These are phyloP conservation scores for Neoboletus magnificus DNA, from an alignment of 768 basidiomycete species.

Conservation along the genomic window DNA sequence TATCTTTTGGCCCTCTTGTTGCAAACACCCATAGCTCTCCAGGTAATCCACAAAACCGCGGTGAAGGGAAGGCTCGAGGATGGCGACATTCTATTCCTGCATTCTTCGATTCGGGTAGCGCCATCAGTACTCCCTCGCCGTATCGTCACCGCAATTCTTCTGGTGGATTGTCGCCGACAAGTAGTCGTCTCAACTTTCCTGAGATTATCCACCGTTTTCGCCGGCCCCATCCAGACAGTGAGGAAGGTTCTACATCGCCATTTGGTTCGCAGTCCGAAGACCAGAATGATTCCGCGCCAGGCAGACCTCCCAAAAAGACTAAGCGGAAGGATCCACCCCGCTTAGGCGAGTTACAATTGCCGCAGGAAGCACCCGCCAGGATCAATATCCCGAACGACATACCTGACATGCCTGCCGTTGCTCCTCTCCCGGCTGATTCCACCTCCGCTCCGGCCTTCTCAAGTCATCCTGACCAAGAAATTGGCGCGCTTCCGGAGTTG, in stretches of 20 bases:
- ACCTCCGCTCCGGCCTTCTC: neutral
- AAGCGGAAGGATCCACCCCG: slow-evolving; percentile 24
- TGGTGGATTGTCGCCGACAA: slow-evolving; percentile 42
- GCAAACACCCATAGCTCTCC: slow-evolving; percentile 47
- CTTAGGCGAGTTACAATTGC: slow-evolving; percentile 20
- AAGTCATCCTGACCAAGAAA: slow-evolving; percentile 6
- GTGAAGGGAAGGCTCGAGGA: slow-evolving; percentile 32
- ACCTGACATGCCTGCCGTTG: slow-evolving; percentile 1
- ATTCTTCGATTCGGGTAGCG: slow-evolving; percentile 33
- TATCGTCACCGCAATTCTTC: slow-evolving; percentile 24
- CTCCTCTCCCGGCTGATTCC: slow-evolving; percentile 6
- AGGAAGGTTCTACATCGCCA: slow-evolving; percentile 46
- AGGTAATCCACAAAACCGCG: slow-evolving; percentile 44
- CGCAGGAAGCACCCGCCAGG: slow-evolving; percentile 14
- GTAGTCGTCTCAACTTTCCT: slow-evolving; percentile 40
- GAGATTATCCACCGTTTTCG: slow-evolving; percentile 37
- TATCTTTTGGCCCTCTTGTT: slow-evolving; percentile 58
- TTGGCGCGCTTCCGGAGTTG: neutral
- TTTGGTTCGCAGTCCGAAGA: slow-evolving; percentile 46
- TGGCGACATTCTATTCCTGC: slow-evolving; percentile 30
- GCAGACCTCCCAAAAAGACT: slow-evolving; percentile 5
- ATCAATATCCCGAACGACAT: slow-evolving; percentile 4
- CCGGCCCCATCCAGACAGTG: slow-evolving; percentile 39
- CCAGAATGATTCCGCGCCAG: slow-evolving; percentile 27
- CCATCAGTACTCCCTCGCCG: slow-evolving; percentile 35